Conservation (phyloP, 164 flowering plant species). For the Vitis riparia region DNA sequence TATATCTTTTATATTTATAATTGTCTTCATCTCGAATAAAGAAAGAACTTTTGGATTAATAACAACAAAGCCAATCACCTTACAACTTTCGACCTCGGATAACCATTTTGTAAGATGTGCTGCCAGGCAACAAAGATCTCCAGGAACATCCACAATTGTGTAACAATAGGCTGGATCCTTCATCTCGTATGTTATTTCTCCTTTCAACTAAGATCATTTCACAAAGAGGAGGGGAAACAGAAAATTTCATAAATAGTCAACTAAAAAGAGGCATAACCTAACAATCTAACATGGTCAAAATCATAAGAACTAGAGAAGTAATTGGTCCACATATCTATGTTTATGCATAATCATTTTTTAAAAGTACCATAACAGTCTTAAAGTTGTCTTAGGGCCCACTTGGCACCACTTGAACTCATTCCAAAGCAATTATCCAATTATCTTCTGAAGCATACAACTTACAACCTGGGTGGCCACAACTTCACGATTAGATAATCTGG, state of each 20-base stretch:
- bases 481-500: too few relatives aligned
- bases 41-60: neutral
- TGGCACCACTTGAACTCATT: too few relatives aligned
- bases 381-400: too few relatives aligned
- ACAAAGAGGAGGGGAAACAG: neutral
- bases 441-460: too few relatives aligned
- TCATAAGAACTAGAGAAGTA: too few relatives aligned
- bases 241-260: neutral
- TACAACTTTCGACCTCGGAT: constrained; percentile 72
- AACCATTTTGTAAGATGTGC: constrained; percentile 76
- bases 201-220: constrained; percentile 46
- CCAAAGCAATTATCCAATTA: too few relatives aligned
- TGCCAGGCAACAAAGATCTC: constrained; percentile 70
- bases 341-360: too few relatives aligned
- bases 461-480: too few relatives aligned
- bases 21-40: too few relatives aligned
- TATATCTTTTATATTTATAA: too few relatives aligned
- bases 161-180: constrained; percentile 89
- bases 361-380: too few relatives aligned
- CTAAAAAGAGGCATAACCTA: neutral
- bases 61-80: constrained; percentile 42
- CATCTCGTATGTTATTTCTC: constrained; percentile 88
- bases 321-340: too few relatives aligned
- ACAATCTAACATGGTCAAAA: neutral
- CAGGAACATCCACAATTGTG: constrained; percentile 50